A percentile compares a stretch with the other conserved stretches of the same genome.
Evolutionary conservation across 2,329 filamentous ascomycete species (phyloP).

Genomic region (Sclerotiophoma versabilis): DNA sequence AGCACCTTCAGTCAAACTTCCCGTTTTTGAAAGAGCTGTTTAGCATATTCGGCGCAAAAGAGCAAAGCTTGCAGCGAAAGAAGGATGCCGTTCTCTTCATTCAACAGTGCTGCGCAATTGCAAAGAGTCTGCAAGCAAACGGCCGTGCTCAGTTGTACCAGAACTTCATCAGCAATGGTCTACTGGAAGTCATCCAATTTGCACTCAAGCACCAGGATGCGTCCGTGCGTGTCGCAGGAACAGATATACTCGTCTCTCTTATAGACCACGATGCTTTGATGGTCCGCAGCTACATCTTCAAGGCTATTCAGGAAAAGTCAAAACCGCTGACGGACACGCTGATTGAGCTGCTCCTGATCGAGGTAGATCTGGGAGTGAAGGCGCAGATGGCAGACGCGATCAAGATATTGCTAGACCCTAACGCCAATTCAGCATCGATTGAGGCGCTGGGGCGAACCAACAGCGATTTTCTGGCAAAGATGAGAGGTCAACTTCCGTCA

Average conservation of each 20-base stretch:
- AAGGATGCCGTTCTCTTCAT: constrained; percentile 97
- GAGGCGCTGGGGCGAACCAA: constrained; percentile 68
- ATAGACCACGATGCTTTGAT: constrained; percentile 96
- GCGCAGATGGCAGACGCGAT: constrained; percentile 94
- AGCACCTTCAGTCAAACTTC: constrained; percentile 85
- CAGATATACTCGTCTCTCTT: constrained; percentile 89
- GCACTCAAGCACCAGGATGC: constrained; percentile 86
- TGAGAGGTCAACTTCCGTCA: constrained; percentile 58
- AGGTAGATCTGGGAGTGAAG: constrained; percentile 93
- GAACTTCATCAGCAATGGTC: constrained; percentile 86
- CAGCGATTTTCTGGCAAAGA: constrained; percentile 71
- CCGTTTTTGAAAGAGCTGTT: constrained; percentile 86
- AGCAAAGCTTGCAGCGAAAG: constrained; percentile 72
- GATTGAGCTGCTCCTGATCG: constrained; percentile 88
- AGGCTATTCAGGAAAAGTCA: constrained; percentile 86
- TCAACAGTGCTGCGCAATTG: constrained; percentile 92
- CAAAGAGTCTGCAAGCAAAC: constrained; percentile 89
- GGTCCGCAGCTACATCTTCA: constrained; percentile 92
- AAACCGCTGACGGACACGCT: constrained; percentile 88
- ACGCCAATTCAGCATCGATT: constrained; percentile 65
- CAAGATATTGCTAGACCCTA: constrained; percentile 86
- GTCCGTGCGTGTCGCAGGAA: constrained; percentile 86
- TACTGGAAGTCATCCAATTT: constrained; percentile 90
- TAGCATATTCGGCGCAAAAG: constrained; percentile 75
- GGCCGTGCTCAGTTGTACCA: constrained; percentile 82